Evolutionary conservation across 2,329 filamentous ascomycete genomes (phyloP).

Genomic region (Penicillium sp.): DNA sequence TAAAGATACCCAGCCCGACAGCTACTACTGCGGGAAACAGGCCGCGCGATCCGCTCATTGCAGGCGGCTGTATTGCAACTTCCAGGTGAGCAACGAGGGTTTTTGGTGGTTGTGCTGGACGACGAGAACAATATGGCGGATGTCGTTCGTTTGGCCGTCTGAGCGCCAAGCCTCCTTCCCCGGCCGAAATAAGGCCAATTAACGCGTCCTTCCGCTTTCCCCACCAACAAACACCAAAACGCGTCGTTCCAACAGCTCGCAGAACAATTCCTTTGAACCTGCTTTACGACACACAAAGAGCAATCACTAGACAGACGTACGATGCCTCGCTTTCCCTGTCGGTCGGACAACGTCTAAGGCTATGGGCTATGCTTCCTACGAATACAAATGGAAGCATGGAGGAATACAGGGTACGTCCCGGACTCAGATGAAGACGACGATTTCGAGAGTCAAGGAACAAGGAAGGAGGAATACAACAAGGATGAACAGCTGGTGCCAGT

Average conservation of each 20-base stretch:
- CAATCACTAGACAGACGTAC: neutral
- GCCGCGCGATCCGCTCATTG: constrained; percentile 33
- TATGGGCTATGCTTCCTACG: constrained; percentile 32
- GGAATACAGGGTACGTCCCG: constrained; percentile 49
- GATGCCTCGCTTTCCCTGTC: neutral
- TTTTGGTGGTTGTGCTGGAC: neutral
- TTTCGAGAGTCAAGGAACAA: constrained; percentile 31
- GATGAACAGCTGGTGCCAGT: neutral
- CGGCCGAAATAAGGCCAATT: neutral
- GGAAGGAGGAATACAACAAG: constrained; percentile 3
- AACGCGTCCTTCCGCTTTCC: neutral
- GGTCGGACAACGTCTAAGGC: constrained; percentile 22
- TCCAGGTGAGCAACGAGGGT: neutral
- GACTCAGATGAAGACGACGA: constrained; percentile 48
- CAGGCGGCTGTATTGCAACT: neutral
- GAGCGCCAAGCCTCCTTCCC: neutral
- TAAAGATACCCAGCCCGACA: constrained; percentile 38
- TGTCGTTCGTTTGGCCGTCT: neutral
- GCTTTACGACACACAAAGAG: neutral
- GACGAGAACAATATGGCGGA: neutral
- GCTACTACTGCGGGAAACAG: constrained; percentile 34
- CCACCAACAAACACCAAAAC: neutral
- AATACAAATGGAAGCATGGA: constrained; percentile 47
- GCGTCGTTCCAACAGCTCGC: neutral
- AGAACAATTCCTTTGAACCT: neutral